Conservation (phyloP, 192 early-diverging fungal species). For the Lobosporangium transversale region DNA sequence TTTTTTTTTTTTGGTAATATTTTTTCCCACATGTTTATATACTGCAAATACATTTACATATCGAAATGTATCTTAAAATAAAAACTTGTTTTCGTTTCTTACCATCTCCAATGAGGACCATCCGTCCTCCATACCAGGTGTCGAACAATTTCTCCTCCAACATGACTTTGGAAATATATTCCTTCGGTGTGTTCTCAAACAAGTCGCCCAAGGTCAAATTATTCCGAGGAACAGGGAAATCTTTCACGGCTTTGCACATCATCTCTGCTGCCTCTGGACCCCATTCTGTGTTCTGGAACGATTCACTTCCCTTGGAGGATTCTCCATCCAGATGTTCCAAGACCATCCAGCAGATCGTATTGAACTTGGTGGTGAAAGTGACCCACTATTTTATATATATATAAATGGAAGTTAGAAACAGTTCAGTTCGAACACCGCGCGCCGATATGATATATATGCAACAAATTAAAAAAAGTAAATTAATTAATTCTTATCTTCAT, state of each 20-base stretch:
- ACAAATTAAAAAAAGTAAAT: too few species aligned
- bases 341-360: conserved; percentile 18
- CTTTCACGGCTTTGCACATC: conserved; percentile 15
- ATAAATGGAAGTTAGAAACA: not conserved
- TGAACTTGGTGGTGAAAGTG: conserved; percentile 7
- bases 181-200: conserved; percentile 26
- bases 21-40: too few species aligned
- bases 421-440: not conserved
- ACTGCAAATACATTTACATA: too few species aligned
- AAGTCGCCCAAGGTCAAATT: conserved; percentile 22
- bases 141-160: conserved; percentile 39
- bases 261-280: conserved; percentile 23
- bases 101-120: conserved; percentile 12
- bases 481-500: too few species aligned
- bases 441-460: too few species aligned
- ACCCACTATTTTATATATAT: conserved; percentile 17
- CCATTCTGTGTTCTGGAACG: conserved; percentile 26
- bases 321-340: conserved; percentile 12
- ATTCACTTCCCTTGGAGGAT: conserved; percentile 5
- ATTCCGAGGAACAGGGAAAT: conserved; percentile 12
- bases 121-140: conserved; percentile 22
- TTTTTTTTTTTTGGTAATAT: too few species aligned
- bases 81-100: too few species aligned
- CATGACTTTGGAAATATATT: conserved; percentile 36
- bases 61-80: too few species aligned